Evolutionary conservation across 371 early-diverging fungal species (phyloP).

Genomic region (Rhizopus stolonifer): DNA sequence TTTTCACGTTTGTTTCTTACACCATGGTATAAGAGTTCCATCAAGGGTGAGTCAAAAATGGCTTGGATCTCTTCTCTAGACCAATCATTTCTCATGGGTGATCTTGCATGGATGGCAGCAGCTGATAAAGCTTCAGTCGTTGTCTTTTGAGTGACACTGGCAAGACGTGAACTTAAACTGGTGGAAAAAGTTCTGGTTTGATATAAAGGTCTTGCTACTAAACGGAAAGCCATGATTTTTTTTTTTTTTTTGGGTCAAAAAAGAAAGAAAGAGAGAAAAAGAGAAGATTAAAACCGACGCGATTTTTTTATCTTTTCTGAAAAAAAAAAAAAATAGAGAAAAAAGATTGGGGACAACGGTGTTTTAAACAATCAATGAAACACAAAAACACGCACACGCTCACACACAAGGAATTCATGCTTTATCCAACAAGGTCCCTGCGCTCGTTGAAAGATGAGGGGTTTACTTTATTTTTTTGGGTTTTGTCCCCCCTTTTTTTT

Average conservation of each 20-base stretch:
- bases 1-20: constrained; percentile 42
- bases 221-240: constrained; percentile 41
- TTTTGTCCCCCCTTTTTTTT: background rate
- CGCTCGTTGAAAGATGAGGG: too few species aligned
- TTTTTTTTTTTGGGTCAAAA: constrained; percentile 9
- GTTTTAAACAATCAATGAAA: background rate
- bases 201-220: constrained; percentile 38
- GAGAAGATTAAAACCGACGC: background rate
- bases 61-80: constrained; percentile 71
- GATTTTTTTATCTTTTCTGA: background rate
- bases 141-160: constrained; percentile 47
- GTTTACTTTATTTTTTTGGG: background rate
- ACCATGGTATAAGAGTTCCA: constrained; percentile 77
- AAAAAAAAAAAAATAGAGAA: too few species aligned
- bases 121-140: constrained; percentile 46
- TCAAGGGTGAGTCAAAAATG: constrained; percentile 80
- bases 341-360: constrained; percentile 16
- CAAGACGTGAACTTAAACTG: constrained; percentile 51
- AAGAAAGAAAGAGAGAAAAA: constrained; percentile 13
- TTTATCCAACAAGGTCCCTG: too few species aligned
- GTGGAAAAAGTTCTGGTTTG: constrained; percentile 47
- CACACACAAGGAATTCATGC: background rate
- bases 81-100: constrained; percentile 74
- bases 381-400: background rate
- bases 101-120: constrained; percentile 59